These are phyloP conservation scores for Prunus yedoensis DNA, from an alignment of 331 rosid genomes.

Conservation along the genomic window DNA sequence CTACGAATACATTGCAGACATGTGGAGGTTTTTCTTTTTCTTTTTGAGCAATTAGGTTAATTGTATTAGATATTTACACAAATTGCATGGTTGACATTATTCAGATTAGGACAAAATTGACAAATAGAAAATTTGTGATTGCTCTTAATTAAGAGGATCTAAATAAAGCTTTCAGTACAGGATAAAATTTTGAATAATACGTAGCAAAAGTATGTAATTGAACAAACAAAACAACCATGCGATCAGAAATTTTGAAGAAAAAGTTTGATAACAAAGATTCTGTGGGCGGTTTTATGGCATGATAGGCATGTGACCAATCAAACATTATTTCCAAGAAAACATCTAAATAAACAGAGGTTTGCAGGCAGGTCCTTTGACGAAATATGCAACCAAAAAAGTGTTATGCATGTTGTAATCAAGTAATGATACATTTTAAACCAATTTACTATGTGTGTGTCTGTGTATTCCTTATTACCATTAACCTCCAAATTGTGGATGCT, in stretches of 20 bases:
- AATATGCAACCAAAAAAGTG: neutral
- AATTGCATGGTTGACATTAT: neutral
- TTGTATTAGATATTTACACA: neutral
- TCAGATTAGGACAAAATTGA: neutral
- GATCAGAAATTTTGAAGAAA: neutral
- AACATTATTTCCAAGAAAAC: neutral
- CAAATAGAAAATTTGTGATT: neutral
- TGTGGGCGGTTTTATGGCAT: neutral
- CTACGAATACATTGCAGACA: neutral
- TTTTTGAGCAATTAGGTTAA: neutral
- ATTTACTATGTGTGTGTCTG: neutral
- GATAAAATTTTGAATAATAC: neutral
- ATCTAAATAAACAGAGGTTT: neutral
- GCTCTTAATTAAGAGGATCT: neutral
- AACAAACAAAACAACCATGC: neutral
- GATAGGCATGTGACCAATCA: neutral
- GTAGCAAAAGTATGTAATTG: neutral
- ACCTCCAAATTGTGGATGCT: neutral
- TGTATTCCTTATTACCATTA: neutral
- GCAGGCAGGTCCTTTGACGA: neutral
- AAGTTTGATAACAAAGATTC: neutral
- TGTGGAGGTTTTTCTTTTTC: neutral
- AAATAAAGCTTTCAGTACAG: neutral
- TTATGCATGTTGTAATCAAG: neutral
- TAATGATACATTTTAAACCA: neutral